phyloP scores from a whole-genome alignment of 352 stramenopile genomes.

The Phytophthora ramorum region DNA sequence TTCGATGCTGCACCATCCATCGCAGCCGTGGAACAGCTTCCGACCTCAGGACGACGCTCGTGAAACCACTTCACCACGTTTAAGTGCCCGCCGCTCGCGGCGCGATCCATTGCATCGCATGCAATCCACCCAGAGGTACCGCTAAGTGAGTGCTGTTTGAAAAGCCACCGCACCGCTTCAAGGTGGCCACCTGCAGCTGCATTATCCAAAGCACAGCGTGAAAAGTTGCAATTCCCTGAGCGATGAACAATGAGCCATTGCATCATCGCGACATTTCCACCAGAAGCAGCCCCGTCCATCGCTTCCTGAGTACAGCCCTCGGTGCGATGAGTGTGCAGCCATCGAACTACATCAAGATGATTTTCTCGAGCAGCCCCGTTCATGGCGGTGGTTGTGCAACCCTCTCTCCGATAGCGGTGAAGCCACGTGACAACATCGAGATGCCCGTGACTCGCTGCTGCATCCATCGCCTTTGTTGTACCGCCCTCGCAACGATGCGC shows the following conservation, averaged over 20 bases:
- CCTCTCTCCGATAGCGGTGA: conserved; percentile 35
- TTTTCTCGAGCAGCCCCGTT: conserved; percentile 30
- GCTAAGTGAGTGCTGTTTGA: conserved; percentile 6
- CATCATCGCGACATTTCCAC: conserved; percentile 24
- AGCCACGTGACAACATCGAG: conserved; percentile 45
- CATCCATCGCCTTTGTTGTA: conserved; percentile 38
- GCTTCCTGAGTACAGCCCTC: conserved; percentile 28
- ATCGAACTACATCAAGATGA: conserved; percentile 32
- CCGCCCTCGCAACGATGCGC: conserved; percentile 27
- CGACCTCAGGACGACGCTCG: conserved; percentile 21
- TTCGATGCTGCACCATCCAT: conserved; percentile 43
- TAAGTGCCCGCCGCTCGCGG: conserved; percentile 37
- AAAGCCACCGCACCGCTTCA: conserved; percentile 23
- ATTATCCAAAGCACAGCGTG: conserved; percentile 21
- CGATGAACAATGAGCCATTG: conserved; percentile 34
- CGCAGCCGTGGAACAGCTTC: conserved; percentile 36
- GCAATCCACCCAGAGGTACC: conserved; percentile 17
- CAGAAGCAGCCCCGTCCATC: conserved; percentile 15
- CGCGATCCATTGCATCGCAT: conserved; percentile 40
- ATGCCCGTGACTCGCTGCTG: conserved; percentile 34
- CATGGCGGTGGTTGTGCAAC: conserved; percentile 39
- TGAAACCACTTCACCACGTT: conserved; percentile 45
- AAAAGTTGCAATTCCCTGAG: conserved; percentile 19
- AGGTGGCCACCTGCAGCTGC: conserved; percentile 23
- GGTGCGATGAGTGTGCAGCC: conserved; percentile 27